Evolutionary conservation across 257 asterid genomes (phyloP), one percentile per base, ranked within the genome.

Genomic region (Solanum piurae): DNA sequence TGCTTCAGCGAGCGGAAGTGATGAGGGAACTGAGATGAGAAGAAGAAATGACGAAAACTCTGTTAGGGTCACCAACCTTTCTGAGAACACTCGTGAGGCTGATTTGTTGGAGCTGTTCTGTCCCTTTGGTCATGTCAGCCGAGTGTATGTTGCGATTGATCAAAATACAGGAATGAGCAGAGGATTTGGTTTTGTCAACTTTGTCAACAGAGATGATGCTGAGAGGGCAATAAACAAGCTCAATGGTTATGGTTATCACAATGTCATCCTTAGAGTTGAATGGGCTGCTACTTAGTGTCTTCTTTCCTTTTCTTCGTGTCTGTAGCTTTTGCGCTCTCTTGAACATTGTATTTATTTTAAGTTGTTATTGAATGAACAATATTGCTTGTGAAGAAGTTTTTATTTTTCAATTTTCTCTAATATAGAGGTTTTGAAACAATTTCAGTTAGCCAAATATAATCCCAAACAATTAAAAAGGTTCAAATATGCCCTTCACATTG

Each of bases 211-310:
- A 89, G 99, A 94, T 79, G 98, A 96, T 86, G 98, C 96, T 5
- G 95, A 94, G 93, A 94, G 96, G 89, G 99, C 99, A n/a, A 96
- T 96, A 83, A 94, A 92, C 88, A 96, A 96, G 36, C 98, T 96
- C 9, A 94, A 94, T 87, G 98, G 98, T 7, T 94, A 95, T 91
- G 98, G 98, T 73, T 96, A 95, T 83, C 98, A 95, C 68, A 96
- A 94, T 88, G 98, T 95, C 80, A 96, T 95, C 88, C 96, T 96
- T 13, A 93, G 98, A 90, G 99, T 96, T 89, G 99, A 96, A 89
- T 95, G 98, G 99, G 98, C 98, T 80, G 98, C 99, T 75, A 95
- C 90, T 86, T 95, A 94, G 74, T 66, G 91, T 25, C 3, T 25
- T 25, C 37, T 76, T 76, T 40, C 60, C 13, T 76, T 76, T 76